These are phyloP conservation scores for Pythium insidiosum DNA, from an alignment of 352 stramenopile species.

Conservation along the genomic window DNA sequence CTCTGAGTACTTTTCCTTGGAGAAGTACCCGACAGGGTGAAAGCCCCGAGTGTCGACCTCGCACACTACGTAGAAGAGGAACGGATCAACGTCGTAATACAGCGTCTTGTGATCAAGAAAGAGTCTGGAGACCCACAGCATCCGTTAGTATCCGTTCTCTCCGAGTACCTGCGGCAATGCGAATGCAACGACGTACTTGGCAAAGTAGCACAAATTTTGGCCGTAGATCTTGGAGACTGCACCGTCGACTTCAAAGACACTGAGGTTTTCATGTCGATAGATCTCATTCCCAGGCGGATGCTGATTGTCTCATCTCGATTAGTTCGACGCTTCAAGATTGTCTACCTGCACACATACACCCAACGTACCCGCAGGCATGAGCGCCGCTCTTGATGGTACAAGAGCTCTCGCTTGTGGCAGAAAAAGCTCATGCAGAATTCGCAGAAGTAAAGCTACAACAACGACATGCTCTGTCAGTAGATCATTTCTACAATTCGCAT, in stretches of 20 bases:
- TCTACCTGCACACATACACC: constrained; percentile 10
- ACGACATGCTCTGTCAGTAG: too few relatives aligned
- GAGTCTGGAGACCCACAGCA: constrained; percentile 67
- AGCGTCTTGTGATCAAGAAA: constrained; percentile 99
- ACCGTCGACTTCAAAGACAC: constrained; percentile 96
- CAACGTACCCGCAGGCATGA: constrained; percentile 55
- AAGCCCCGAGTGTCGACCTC: constrained; percentile 89
- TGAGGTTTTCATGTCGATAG: constrained; percentile 93
- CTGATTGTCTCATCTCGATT: too few relatives aligned
- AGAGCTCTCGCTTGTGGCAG: constrained; percentile 62
- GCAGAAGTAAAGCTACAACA: constrained; percentile 85
- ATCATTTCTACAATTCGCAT: too few relatives aligned
- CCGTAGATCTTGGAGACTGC: constrained; percentile 96
- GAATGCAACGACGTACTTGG: constrained; percentile 72
- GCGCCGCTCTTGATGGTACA: constrained; percentile 53
- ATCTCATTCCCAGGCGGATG: constrained; percentile 84
- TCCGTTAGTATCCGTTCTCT: too few relatives aligned
- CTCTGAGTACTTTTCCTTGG: constrained; percentile 98
- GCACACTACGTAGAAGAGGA: constrained; percentile 99
- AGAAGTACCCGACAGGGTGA: constrained; percentile 98
- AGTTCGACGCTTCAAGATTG: too few relatives aligned
- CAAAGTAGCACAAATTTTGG: constrained; percentile 98
- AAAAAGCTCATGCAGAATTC: constrained; percentile 89
- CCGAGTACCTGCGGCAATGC: background rate
- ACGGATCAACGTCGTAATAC: constrained; percentile 99